These are phyloP conservation scores for Alternaria sp. DNA, from an alignment of 2,329 filamentous ascomycete genomes.

Conservation along the genomic window DNA sequence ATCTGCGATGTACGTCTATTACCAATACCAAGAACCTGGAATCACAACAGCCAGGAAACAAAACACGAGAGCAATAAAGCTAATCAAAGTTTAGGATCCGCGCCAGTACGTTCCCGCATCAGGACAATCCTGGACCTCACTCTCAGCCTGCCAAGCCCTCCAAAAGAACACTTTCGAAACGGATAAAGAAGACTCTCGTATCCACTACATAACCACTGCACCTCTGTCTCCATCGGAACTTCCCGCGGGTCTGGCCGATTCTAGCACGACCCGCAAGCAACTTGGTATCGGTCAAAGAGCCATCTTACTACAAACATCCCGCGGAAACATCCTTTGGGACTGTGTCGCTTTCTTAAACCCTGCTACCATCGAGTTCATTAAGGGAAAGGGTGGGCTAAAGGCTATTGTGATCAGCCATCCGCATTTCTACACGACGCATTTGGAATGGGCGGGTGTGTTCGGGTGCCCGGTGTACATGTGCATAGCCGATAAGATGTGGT, in stretches of 20 bases:
- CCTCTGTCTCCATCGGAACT: conserved; percentile 26
- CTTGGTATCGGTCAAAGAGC: conserved; percentile 78
- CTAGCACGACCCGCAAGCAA: conserved; percentile 48
- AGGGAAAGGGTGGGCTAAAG: conserved; percentile 66
- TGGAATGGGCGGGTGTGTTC: conserved; percentile 75
- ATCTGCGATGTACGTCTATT: conserved; percentile 70
- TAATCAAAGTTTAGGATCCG: conserved; percentile 54
- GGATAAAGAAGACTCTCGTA: conserved; percentile 52
- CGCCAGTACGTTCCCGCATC: conserved; percentile 70
- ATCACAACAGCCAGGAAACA: background rate
- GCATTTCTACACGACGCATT: conserved; percentile 80
- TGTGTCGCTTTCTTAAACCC: conserved; percentile 73
- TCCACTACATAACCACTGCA: conserved; percentile 55
- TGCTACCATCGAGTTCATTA: conserved; percentile 65
- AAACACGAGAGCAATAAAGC: background rate
- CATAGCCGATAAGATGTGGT: conserved; percentile 57
- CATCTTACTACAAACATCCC: conserved; percentile 68
- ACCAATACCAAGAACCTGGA: background rate
- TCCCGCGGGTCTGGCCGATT: conserved; percentile 44
- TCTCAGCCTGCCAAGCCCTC: conserved; percentile 52
- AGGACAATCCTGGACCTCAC: conserved; percentile 71
- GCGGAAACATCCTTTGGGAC: conserved; percentile 82
- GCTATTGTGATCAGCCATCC: conserved; percentile 80
- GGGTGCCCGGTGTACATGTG: conserved; percentile 73
- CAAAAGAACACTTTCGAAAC: conserved; percentile 63